Percentiles rank a stretch among this genome's conserved stretches.
Conservation (phyloP, 495 filamentous ascomycete species). For the Aspergillus sclerotiicarbonarius region DNA sequence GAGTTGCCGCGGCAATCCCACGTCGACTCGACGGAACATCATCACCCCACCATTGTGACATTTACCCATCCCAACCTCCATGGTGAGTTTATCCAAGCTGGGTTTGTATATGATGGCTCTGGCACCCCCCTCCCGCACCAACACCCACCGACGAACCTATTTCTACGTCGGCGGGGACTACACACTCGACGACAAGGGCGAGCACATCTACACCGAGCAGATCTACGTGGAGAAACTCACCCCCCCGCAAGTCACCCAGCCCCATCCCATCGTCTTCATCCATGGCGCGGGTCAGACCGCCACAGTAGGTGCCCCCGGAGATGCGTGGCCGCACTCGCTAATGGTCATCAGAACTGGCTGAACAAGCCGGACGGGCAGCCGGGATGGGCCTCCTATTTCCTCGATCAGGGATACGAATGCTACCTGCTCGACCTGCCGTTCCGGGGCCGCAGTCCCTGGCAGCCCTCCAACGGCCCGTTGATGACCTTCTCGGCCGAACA, state of each 20-base stretch:
- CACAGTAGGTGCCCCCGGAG: conserved; percentile 34
- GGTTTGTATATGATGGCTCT: not conserved
- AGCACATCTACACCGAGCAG: conserved; percentile 44
- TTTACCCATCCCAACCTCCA: not conserved
- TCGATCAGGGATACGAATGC: conserved; percentile 42
- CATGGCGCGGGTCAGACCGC: conserved; percentile 53
- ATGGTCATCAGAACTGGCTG: conserved; percentile 36
- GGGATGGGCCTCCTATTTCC: conserved; percentile 49
- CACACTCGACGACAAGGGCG: conserved; percentile 27
- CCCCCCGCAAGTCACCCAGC: conserved; percentile 26
- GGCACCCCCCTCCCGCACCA: not conserved
- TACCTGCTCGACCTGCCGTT: conserved; percentile 47
- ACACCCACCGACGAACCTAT: conserved; percentile 25
- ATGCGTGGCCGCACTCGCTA: not conserved
- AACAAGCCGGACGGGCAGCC: conserved; percentile 47
- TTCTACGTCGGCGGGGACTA: conserved; percentile 53
- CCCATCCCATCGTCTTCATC: conserved; percentile 51
- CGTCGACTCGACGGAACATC: not conserved
- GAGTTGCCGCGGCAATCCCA: not conserved
- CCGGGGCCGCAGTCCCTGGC: conserved; percentile 41
- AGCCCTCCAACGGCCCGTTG: conserved; percentile 27
- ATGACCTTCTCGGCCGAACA: conserved; percentile 31
- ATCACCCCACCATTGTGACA: not conserved
- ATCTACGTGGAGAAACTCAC: conserved; percentile 58
- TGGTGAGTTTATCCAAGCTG: not conserved